A percentile compares a stretch with the other conserved stretches of the same genome.
These are phyloP conservation scores for Yamadazyma buinensis DNA, from an alignment of 1,139 yeast genomes.

Conservation along the genomic window DNA sequence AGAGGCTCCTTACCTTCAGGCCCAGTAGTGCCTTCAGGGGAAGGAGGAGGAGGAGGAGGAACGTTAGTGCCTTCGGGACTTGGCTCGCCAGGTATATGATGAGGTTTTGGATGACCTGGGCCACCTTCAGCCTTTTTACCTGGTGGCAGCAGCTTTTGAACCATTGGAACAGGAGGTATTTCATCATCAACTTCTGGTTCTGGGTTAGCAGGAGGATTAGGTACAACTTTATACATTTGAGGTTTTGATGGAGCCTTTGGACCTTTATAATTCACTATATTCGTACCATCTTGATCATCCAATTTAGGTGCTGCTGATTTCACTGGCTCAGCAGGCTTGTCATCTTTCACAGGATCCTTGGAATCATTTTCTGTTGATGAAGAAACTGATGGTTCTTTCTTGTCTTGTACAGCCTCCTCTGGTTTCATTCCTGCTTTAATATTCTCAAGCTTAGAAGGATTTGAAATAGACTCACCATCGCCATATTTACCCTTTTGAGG, in stretches of 20 bases:
- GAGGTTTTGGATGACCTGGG: background rate
- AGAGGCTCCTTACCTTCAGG: too few species aligned
- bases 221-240: background rate
- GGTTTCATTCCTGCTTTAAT: too few species aligned
- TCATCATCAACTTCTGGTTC: background rate
- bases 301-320: background rate
- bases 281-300: background rate
- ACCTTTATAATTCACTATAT: background rate
- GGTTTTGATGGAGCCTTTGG: slow-evolving; percentile 2
- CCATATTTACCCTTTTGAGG: too few species aligned
- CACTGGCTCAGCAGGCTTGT: background rate
- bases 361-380: too few species aligned
- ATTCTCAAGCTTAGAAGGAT: background rate
- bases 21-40: too few species aligned
- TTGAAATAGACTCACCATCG: too few species aligned
- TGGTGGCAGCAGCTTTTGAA: slow-evolving; percentile 1
- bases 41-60: background rate
- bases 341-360: background rate
- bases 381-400: too few species aligned
- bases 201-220: background rate
- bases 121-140: background rate
- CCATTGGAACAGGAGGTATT: background rate
- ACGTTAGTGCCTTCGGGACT: background rate
- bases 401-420: slow-evolving; percentile 1
- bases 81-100: background rate